A percentile compares a stretch with the other conserved stretches of the same genome.
Evolutionary conservation across 2,329 filamentous ascomycete species (phyloP).

Genomic region (Colletotrichum caudatum): DNA sequence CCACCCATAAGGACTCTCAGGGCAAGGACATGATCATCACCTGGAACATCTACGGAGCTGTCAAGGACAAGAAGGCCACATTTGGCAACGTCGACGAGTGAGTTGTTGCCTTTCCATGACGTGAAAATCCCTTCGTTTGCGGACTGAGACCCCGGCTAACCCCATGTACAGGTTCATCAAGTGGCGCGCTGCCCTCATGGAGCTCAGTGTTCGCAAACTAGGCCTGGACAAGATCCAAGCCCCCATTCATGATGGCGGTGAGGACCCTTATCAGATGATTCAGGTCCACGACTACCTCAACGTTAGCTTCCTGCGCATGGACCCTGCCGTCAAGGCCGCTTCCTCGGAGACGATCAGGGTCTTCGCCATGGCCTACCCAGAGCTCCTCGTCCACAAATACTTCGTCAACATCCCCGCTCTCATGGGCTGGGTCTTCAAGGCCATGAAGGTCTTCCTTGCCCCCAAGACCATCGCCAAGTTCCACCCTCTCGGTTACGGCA

Average conservation of each 20-base stretch:
- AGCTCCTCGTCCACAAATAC: conserved; percentile 87
- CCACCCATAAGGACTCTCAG: conserved; percentile 71
- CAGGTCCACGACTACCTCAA: conserved; percentile 95
- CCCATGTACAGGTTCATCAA: conserved; percentile 76
- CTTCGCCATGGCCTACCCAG: conserved; percentile 87
- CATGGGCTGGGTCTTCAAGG: conserved; percentile 88
- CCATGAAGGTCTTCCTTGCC: conserved; percentile 81
- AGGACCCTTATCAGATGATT: conserved; percentile 89
- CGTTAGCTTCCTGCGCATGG: conserved; percentile 87
- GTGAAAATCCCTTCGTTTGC: background rate
- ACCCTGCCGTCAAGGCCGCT: conserved; percentile 73
- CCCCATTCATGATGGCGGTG: conserved; percentile 77
- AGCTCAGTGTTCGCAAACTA: conserved; percentile 82
- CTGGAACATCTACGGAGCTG: conserved; percentile 93
- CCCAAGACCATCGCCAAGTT: conserved; percentile 83
- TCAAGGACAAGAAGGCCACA: conserved; percentile 84
- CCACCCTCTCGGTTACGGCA: conserved; percentile 81
- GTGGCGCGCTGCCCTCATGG: conserved; percentile 93
- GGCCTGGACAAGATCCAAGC: conserved; percentile 75
- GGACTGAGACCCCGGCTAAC: conserved; percentile 3
- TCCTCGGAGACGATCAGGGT: conserved; percentile 81
- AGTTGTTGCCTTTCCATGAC: conserved; percentile 50
- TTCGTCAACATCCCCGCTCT: conserved; percentile 93
- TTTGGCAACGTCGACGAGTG: conserved; percentile 87
- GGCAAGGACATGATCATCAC: conserved; percentile 76